Evolutionary conservation across 148 eudicot genomes (phyloP), one percentile per base, ranked within the genome.

Genomic region (Nepenthes mirabilis): DNA sequence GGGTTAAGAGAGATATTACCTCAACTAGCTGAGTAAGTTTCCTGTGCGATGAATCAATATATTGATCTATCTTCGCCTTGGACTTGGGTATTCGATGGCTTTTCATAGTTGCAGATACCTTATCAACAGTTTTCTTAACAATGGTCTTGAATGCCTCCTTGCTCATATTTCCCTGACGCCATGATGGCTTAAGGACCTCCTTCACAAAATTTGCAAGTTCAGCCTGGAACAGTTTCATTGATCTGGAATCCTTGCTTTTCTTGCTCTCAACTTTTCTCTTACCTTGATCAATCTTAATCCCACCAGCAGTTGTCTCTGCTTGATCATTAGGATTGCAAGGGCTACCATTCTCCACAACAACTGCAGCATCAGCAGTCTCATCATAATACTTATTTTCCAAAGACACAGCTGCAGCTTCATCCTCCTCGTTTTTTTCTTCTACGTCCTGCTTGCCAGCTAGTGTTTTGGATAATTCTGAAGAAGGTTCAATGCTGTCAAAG

Each of bases 101-200:
- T 71, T 82, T 88, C 95, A 86, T 85, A 59, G 98, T 87, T 64
- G 94, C 96, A 54, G 91, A 84, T 33, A 93, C 98, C 76, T 86
- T 93, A 73, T 93, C 98, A 57, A 93, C 94, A 68, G 91, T 88
- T 72, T 93, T 93, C 81, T 93, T 88, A 51, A 93, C 98, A 66
- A 93, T 88, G 43, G 94, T 93, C 76, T 93, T 93, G 77, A 88
- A 93, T 43, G 91, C 98, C 75, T 93, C 98, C 82, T 93, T 93
- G 75, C 98, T 93, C 98, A 93, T 86, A 60, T 79, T 86, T 68
- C 98, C 98, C 75, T 93, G 95, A 52, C 96, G 91, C 98, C 98
- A 93, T 51, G 83, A 84, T 61, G 96, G 95, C 75, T 93, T 93
- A 56, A 93, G 75, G 57, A 83, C 80, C 58, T 84, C 98, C 82